A percentile compares a stretch with the other conserved stretches of the same genome.
Evolutionary conservation across 169 alveolate genomes (phyloP).

Genomic region (Cryptosporidium sp.): DNA sequence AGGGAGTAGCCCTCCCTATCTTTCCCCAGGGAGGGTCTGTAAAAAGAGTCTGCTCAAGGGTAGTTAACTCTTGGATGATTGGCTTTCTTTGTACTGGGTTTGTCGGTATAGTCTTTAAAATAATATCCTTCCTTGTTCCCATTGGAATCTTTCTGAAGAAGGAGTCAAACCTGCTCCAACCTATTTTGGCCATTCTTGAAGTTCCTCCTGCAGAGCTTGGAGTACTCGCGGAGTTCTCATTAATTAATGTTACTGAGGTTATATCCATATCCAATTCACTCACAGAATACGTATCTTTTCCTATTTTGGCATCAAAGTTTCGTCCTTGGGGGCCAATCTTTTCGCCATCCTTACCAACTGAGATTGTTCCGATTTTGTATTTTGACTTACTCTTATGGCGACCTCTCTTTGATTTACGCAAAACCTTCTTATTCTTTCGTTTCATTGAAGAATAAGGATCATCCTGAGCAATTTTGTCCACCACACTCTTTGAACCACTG

Average conservation of each 20-base stretch:
- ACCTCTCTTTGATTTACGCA: conserved; percentile 41
- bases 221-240: conserved; percentile 25
- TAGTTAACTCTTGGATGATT: conserved; percentile 19
- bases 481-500: background rate
- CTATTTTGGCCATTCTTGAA: conserved; percentile 58
- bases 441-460: background rate
- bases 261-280: conserved; percentile 14
- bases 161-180: conserved; percentile 69
- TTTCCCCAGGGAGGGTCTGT: conserved; percentile 64
- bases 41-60: conserved; percentile 18
- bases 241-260: conserved; percentile 52
- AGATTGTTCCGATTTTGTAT: background rate
- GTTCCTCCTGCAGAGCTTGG: conserved; percentile 18
- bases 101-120: conserved; percentile 44
- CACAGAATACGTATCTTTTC: background rate
- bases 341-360: background rate
- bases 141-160: conserved; percentile 50
- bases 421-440: conserved; percentile 34
- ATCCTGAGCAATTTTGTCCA: background rate
- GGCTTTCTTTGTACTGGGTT: conserved; percentile 13
- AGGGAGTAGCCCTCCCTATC: conserved; percentile 19
- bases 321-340: background rate
- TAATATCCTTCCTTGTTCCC: conserved; percentile 47
- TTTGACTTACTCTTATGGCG: conserved; percentile 5
- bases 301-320: background rate